A percentile compares a stretch with the other conserved stretches of the same genome.
Conservation (phyloP, 805 yeast species). For the Monosporozyma servazzii region DNA sequence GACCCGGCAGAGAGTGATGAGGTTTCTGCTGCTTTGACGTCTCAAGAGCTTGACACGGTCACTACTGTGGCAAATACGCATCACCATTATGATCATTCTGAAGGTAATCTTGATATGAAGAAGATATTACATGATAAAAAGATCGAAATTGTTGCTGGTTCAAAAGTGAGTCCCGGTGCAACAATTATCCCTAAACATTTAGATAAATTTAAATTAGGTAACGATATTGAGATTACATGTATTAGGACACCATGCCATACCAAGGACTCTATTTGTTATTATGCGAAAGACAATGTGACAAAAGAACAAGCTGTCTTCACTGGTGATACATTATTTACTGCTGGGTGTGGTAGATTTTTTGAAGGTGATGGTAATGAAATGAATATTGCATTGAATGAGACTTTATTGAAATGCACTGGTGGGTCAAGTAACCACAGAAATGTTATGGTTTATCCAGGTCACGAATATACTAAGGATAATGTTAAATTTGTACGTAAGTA, state of each 20-base stretch:
- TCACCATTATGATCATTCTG: conserved; percentile 93
- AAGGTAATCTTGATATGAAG: conserved; percentile 50
- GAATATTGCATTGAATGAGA: conserved; percentile 56
- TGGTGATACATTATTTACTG: conserved; percentile 89
- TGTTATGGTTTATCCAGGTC: conserved; percentile 84
- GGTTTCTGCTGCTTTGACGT: conserved; percentile 38
- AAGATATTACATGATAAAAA: conserved; percentile 35
- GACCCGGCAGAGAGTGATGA: conserved; percentile 90
- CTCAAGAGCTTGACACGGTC: conserved; percentile 39
- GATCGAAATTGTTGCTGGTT: conserved; percentile 67
- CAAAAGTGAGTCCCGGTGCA: conserved; percentile 42
- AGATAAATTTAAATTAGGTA: conserved; percentile 38
- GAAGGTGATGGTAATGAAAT: conserved; percentile 83
- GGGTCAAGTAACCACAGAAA: conserved; percentile 30
- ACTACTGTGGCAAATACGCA: conserved; percentile 87
- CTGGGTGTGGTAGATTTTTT: conserved; percentile 95
- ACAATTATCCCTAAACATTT: conserved; percentile 62
- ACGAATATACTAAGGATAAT: conserved; percentile 84
- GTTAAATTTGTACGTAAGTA: conserved; percentile 67
- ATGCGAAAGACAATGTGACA: conserved; percentile 51
- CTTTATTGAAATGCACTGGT: conserved; percentile 53
- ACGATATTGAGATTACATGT: conserved; percentile 55
- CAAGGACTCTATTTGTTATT: conserved; percentile 89
- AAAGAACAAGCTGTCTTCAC: conserved; percentile 74
- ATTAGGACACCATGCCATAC: conserved; percentile 97